phyloP scores from a whole-genome alignment of 1,284 basidiomycete species.

The Ceratobasidium sp. region DNA sequence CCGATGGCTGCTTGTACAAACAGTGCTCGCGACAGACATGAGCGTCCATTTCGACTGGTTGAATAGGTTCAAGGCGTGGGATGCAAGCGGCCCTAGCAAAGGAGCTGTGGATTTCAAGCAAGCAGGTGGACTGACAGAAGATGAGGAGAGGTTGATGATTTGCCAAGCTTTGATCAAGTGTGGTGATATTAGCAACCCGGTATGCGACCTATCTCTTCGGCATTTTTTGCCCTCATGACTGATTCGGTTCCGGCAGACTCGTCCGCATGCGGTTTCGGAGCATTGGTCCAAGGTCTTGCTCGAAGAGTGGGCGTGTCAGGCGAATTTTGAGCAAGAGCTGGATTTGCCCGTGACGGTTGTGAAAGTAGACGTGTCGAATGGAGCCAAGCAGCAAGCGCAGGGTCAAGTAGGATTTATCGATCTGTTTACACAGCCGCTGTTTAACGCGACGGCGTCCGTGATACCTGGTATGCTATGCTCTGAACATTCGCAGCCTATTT shows the following conservation, averaged over 20 bases:
- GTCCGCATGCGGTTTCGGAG: constrained; percentile 88
- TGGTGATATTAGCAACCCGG: constrained; percentile 96
- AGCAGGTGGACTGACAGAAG: constrained; percentile 54
- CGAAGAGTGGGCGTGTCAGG: constrained; percentile 90
- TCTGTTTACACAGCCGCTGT: constrained; percentile 82
- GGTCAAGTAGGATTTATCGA: constrained; percentile 92
- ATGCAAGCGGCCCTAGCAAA: constrained; percentile 5
- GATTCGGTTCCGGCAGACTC: constrained; percentile 65
- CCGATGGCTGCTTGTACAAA: constrained; percentile 77
- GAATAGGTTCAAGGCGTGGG: constrained; percentile 60
- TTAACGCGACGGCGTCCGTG: constrained; percentile 75
- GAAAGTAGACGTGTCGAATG: constrained; percentile 52
- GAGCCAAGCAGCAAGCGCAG: constrained; percentile 76
- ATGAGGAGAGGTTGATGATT: constrained; percentile 67
- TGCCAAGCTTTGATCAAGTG: constrained; percentile 94
- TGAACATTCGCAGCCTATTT: not conserved
- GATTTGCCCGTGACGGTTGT: constrained; percentile 76
- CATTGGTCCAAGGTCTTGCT: constrained; percentile 90
- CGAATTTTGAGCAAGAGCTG: constrained; percentile 79
- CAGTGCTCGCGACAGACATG: constrained; percentile 94
- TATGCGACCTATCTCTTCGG: constrained; percentile 58
- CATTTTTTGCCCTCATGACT: constrained; percentile 21
- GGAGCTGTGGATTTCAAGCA: not conserved
- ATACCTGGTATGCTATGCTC: constrained; percentile 70
- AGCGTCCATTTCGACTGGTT: constrained; percentile 88